Conservation (phyloP, 1,139 yeast species). For the Candida buenavistaensis region DNA sequence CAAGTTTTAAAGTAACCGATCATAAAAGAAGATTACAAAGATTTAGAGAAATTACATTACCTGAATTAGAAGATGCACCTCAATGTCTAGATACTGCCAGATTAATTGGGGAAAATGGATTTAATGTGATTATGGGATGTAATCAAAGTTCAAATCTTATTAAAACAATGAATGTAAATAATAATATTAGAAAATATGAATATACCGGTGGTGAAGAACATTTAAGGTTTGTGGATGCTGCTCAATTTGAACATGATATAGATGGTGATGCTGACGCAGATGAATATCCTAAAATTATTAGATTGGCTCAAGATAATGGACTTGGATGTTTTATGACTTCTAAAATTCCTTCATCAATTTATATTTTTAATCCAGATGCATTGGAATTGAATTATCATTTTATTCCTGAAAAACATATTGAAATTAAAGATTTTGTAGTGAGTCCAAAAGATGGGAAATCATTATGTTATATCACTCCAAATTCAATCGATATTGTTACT, state of each 20-base stretch:
- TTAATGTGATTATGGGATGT: slow-evolving; percentile 67
- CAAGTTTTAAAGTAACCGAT: slow-evolving; percentile 54
- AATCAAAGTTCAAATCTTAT: slow-evolving; percentile 61
- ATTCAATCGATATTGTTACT: slow-evolving; percentile 53
- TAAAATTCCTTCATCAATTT: slow-evolving; percentile 55
- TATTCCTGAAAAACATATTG: slow-evolving; percentile 18
- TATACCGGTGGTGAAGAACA: slow-evolving; percentile 59
- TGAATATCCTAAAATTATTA: slow-evolving; percentile 61
- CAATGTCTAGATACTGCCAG: slow-evolving; percentile 60
- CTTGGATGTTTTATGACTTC: slow-evolving; percentile 68
- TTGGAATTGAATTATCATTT: slow-evolving; percentile 36
- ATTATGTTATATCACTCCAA: slow-evolving; percentile 57
- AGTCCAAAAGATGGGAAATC: slow-evolving; percentile 50
- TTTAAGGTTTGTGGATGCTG: slow-evolving; percentile 59
- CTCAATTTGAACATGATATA: slow-evolving; percentile 46
- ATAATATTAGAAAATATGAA: slow-evolving; percentile 68
- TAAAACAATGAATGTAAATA: slow-evolving; percentile 63
- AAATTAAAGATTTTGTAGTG: slow-evolving; percentile 30
- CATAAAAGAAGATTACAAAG: slow-evolving; percentile 55
- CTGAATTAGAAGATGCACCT: slow-evolving; percentile 71
- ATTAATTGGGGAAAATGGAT: slow-evolving; percentile 21
- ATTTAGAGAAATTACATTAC: slow-evolving; percentile 62
- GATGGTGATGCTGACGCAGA: slow-evolving; percentile 36
- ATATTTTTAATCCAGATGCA: slow-evolving; percentile 57
- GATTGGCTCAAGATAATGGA: slow-evolving; percentile 52